Conservation (phyloP, 108 stramenopile genomes). For the Aurantiochytrium sp. region DNA sequence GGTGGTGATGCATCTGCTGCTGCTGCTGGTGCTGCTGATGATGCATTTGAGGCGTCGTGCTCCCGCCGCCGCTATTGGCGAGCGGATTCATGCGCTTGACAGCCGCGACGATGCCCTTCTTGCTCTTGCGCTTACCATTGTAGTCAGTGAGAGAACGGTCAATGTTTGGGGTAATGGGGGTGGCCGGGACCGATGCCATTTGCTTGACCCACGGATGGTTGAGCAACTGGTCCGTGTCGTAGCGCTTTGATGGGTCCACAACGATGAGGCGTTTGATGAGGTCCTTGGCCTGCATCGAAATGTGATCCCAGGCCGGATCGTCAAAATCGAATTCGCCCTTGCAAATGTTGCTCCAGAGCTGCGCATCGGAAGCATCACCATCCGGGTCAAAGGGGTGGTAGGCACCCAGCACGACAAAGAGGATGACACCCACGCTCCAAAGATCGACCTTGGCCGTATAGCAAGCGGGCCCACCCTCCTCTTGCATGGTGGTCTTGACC, state of each 20-base stretch:
- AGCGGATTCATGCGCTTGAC: slow-evolving; percentile 13
- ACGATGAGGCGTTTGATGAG: slow-evolving; percentile 60
- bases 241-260: slow-evolving; percentile 57
- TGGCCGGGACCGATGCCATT: not conserved
- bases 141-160: not conserved
- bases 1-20: not conserved
- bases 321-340: slow-evolving; percentile 25
- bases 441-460: slow-evolving; percentile 32
- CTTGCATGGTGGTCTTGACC: slow-evolving; percentile 4
- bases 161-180: slow-evolving; percentile 16
- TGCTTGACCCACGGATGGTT: slow-evolving; percentile 57
- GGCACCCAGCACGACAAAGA: slow-evolving; percentile 31
- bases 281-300: slow-evolving; percentile 29
- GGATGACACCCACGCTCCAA: slow-evolving; percentile 33
- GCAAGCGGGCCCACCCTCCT: not conserved
- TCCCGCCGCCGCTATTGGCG: not conserved
- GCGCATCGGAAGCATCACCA: not conserved
- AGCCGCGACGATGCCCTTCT: not conserved
- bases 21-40: not conserved
- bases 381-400: slow-evolving; percentile 30
- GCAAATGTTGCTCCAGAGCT: slow-evolving; percentile 21
- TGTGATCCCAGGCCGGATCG: slow-evolving; percentile 5
- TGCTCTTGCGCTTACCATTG: slow-evolving; percentile 2
- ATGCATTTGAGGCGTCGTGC: not conserved
- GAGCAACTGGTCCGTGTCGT: slow-evolving; percentile 60